phyloP scores from a whole-genome alignment of 106 monocot genomes.

The Apostasia ramifera region DNA sequence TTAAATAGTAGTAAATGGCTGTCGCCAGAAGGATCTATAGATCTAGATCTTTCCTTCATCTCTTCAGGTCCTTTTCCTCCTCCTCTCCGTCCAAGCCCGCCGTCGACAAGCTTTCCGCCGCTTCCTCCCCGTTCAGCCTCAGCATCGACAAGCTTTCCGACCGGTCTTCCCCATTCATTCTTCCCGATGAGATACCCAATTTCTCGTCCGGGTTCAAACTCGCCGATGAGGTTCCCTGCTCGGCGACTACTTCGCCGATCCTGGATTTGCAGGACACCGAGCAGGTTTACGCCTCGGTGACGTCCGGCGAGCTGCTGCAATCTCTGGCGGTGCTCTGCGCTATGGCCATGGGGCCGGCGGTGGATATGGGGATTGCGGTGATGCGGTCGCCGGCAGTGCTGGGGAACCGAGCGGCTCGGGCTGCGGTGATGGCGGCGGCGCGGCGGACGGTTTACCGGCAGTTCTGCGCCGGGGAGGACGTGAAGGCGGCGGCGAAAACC shows the following conservation, averaged over 20 bases:
- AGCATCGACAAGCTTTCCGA: too few relatives aligned
- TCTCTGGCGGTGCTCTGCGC: slow-evolving; percentile 35
- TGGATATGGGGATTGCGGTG: slow-evolving; percentile 45
- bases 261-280: slow-evolving; percentile 47
- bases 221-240: neutral
- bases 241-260: neutral
- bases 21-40: too few relatives aligned
- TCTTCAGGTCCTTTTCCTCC: too few relatives aligned
- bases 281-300: slow-evolving; percentile 42
- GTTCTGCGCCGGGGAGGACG: slow-evolving; percentile 74
- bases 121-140: too few relatives aligned
- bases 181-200: too few relatives aligned
- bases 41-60: too few relatives aligned
- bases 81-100: too few relatives aligned
- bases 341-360: slow-evolving; percentile 40
- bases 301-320: slow-evolving; percentile 25
- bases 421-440: slow-evolving; percentile 25
- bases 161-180: too few relatives aligned
- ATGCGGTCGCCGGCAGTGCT: slow-evolving; percentile 38
- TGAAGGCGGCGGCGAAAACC: slow-evolving; percentile 43
- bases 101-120: too few relatives aligned
- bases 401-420: slow-evolving; percentile 14
- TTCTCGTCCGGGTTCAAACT: neutral
- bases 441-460: slow-evolving; percentile 55
- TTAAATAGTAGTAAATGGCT: too few relatives aligned